Evolutionary conservation across 2,329 filamentous ascomycete species (phyloP), one percentile per base, ranked within the genome.

Genomic region (Fusarium odoratissimum): DNA sequence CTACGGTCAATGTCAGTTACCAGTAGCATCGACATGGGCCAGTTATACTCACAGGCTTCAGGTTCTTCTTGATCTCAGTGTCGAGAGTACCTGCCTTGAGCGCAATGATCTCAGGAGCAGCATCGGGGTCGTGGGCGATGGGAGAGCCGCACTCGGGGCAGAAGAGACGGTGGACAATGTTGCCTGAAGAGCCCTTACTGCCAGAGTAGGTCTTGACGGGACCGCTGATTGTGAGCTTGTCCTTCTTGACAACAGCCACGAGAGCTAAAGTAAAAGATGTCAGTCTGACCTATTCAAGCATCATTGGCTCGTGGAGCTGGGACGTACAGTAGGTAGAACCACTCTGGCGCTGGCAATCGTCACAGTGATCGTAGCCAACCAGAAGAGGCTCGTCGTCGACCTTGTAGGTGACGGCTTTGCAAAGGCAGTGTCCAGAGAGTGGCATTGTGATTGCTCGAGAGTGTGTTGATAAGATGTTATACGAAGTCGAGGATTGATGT

Each of bases 371-470:
- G 80, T 92, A 92, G 72, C 87, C 91, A 57, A 88, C 89, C 80
- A 88, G 46, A 60, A 88, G 77, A 59, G 87, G 86, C 54, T 81
- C 83, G 31, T 88, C 86, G 79, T 87, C 85, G 56, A 82, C 84
- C 79, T 86, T 86, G 86, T 94, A 95, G 79, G 91, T 92, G 82
- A 92, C 89, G 77, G 89, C 87, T 80, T 90, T 90, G 87, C 91
- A 92, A 73, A 92, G 90, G 80, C 91, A 92, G 86, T 92, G 90
- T 81, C 91, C 91, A 60, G 87, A 86, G 79, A 92, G 86, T 88
- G 86, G 84, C 91, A 92, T 92, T 70, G 72, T 89, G 83, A 66
- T 58, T 67, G 45, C 55, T 56, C 28, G 33, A 16, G 25, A 35
- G 37, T 41, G 30, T 51, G 42, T 30, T 60, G 17, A 49, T 64